Base-by-base conservation (phyloP, 805 yeast species). In the Cyberlindnera nakhonratchasimensis region DNA sequence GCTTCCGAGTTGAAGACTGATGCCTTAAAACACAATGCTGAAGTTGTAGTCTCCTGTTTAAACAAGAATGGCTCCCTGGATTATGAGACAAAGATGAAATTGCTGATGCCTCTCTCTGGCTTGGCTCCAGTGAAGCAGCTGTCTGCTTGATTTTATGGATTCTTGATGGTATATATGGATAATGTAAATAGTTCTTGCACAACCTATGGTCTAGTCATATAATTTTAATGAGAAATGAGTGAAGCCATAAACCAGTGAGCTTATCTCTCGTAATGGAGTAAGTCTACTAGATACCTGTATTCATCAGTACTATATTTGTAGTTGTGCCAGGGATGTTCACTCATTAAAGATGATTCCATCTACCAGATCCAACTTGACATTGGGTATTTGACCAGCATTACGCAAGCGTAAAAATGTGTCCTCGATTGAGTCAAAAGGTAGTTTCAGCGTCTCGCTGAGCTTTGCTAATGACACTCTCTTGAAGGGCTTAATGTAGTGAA, bases 81-180 rank as follows among this genome's bases (percentile, higher is more conserved):
- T 37, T 43, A 44, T 18, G 51, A 45, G 11, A 46, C 56, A 1
- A 61, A 58, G 45, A 29, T 49, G 32, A 54, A 47, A 46, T 35
- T 59, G 12, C 39, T 61, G 35, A 46, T 52, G 25, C 61, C 62
- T 8, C 51, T 61, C 29, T 50, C 52, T 5, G 66, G 66, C 23
- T 18, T 50, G 8, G 54, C 52, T 8, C 48, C 59, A 19, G 59
- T 58, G n/a, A 58, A 56, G 42, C 49, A 47, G 29, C 37, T 58
- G 18, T 28, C 43, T 29, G 44, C 48, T 21, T 48, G 28, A 40
- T 19, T 6, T 18, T n/a, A 7, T 28, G 9, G 14, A 29, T 6
- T 9, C 6, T n/a, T 14, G 6, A 7, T 14, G 6, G 16, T 29
- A 26, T 13, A 17, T 12, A 19, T 11, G 13, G n/a, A n/a, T n/a